These are phyloP conservation scores for Pichia membranifaciens DNA, from an alignment of 805 yeast genomes.

Conservation along the genomic window DNA sequence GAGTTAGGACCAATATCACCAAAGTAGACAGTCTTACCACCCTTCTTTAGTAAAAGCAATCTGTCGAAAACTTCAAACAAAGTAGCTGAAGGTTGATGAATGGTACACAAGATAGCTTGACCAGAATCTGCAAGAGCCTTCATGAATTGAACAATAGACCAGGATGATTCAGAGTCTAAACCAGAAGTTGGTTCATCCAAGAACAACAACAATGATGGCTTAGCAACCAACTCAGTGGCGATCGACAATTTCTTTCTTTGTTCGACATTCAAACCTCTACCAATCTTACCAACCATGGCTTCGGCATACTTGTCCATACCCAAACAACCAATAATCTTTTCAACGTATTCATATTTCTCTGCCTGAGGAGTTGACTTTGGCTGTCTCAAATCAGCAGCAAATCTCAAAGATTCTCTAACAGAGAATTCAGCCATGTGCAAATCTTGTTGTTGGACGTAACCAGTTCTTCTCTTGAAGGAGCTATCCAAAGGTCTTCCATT, in stretches of 20 bases:
- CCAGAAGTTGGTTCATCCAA: conserved; percentile 60
- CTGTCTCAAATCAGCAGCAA: conserved; percentile 47
- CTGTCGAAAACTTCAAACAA: conserved; percentile 41
- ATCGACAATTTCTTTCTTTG: conserved; percentile 49
- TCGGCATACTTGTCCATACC: conserved; percentile 44
- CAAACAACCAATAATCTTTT: conserved; percentile 34
- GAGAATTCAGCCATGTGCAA: conserved; percentile 45
- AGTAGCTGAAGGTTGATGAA: conserved; percentile 45
- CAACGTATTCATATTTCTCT: conserved; percentile 40
- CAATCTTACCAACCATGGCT: conserved; percentile 42
- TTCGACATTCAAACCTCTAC: conserved; percentile 47
- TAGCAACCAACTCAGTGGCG: conserved; percentile 51
- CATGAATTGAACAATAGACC: conserved; percentile 50
- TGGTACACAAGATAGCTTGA: conserved; percentile 52
- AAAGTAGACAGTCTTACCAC: conserved; percentile 48
- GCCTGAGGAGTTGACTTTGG: conserved; percentile 33
- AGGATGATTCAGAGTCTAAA: conserved; percentile 51
- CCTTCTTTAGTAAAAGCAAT: conserved; percentile 41
- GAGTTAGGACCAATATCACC: conserved; percentile 49
- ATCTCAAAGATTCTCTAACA: conserved; percentile 44
- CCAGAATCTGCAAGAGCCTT: conserved; percentile 46
- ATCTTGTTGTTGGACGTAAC: conserved; percentile 53
- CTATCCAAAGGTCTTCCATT: conserved; percentile 45
- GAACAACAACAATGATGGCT: conserved; percentile 46
- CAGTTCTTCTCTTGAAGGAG: conserved; percentile 49